phyloP scores from a whole-genome alignment of 768 basidiomycete species.

The Pholiota molesta region DNA sequence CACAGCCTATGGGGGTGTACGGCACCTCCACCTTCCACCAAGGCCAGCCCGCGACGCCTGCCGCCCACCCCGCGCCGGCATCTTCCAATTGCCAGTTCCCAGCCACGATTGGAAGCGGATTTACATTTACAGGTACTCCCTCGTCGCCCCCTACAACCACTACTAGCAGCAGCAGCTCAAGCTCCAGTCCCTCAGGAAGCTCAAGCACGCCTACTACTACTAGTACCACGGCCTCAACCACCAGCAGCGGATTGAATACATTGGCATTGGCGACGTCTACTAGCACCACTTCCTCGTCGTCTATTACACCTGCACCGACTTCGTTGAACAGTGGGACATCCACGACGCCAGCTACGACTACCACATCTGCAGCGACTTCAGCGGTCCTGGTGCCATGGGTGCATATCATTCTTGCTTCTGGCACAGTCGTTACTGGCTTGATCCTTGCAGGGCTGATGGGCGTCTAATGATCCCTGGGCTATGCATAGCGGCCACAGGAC shows the following conservation, averaged over 20 bases:
- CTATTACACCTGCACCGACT: not conserved
- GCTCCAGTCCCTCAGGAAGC: not conserved
- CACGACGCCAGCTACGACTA: not conserved
- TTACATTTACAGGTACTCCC: constrained; percentile 29
- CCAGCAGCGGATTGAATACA: not conserved
- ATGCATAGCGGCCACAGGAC: no score
- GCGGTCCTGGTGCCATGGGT: not conserved
- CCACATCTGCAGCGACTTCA: not conserved
- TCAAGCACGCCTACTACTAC: not conserved
- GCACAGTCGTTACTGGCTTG: not conserved
- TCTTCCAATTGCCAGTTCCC: constrained; percentile 62
- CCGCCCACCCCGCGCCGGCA: constrained; percentile 56
- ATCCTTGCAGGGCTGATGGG: not conserved
- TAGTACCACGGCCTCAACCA: not conserved
- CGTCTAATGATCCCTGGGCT: not conserved
- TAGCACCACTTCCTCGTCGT: not conserved
- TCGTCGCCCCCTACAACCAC: not conserved
- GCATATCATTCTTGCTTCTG: not conserved
- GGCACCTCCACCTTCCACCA: constrained; percentile 69
- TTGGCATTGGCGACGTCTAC: not conserved
- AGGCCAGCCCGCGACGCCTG: constrained; percentile 57
- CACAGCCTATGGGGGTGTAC: constrained; percentile 69
- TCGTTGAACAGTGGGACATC: not conserved
- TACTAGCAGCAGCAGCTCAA: not conserved
- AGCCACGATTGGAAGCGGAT: constrained; percentile 54